Base-by-base conservation (phyloP, 345 rosid genomes). In the Dipteronia sinensis region DNA sequence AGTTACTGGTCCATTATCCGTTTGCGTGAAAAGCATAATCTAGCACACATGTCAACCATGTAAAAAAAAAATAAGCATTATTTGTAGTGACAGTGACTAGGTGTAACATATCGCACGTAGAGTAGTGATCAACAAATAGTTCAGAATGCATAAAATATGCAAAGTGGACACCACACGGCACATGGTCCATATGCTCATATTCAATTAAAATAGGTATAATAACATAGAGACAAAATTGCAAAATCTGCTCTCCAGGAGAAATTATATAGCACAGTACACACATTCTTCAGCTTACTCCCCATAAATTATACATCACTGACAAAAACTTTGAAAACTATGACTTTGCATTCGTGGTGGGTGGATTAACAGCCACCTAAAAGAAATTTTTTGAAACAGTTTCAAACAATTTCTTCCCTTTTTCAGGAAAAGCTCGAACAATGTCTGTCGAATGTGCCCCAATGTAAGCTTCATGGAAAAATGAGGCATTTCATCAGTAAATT, bases 91-190 rank as follows among this genome's bases (percentile, higher is more conserved):
- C 7, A 3, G 27, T 27, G 67, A 63, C 23, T 17, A 46, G 61
- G 27, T 27, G 58, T 22, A 25, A 46, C 69, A 40, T 47, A 3
- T 17, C 0, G 25, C 4, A 27, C 2, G 29, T 64, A 10, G 4
- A 47, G 29, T 17, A 27, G 4, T 17, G 58, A 25, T 12, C 0
- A 22, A 34, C n/a, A n/a, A n/a, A n/a, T 72, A 47, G 51, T 47
- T 47, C 53, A 47, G 15, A 47, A 47, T 47, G 15, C 53, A 15
- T 29, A 5, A 6, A 55, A 25, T 84, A 78, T 15, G 86, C 80
- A 49, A 15, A 15, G 55, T 58, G 63, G 62, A 56, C 62, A 56
- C 62, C 62, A 56, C 22, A 56, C 17, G 1, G 23, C 62, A 56
- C 7, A 19, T 56, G 7, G 23, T 56, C 62, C n/a, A 19, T 7